A percentile compares a stretch with the other conserved stretches of the same genome.
These are phyloP conservation scores for Austropuccinia psidii DNA, from an alignment of 1,284 basidiomycete genomes.

Conservation along the genomic window DNA sequence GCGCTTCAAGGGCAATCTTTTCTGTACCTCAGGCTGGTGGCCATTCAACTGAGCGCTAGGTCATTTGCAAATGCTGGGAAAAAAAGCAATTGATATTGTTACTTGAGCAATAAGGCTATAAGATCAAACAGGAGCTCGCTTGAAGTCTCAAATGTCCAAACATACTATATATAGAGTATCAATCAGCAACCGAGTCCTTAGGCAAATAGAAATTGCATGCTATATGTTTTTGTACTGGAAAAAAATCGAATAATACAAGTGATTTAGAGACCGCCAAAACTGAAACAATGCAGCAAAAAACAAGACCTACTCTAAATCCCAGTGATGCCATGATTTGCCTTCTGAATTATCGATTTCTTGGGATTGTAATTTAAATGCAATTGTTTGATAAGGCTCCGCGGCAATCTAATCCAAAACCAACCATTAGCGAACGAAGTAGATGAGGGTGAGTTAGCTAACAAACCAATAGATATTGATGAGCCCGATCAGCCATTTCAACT, in stretches of 20 bases:
- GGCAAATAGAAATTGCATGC: constrained; percentile 33
- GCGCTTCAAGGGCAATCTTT: too few relatives aligned
- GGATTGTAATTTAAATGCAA: constrained; percentile 95
- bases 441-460: constrained; percentile 47
- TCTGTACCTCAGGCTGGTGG: too few relatives aligned
- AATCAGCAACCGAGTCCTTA: too few relatives aligned
- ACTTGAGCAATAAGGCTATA: too few relatives aligned
- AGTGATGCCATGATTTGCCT: constrained; percentile 35
- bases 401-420: constrained; percentile 77
- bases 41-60: too few relatives aligned
- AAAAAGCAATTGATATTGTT: too few relatives aligned
- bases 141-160: too few relatives aligned
- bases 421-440: neutral
- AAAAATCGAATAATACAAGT: neutral
- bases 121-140: too few relatives aligned
- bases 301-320: constrained; percentile 29
- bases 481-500: constrained; percentile 85
- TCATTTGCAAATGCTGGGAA: too few relatives aligned
- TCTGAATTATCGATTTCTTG: constrained; percentile 64
- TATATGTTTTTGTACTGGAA: constrained; percentile 31
- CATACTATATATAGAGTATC: too few relatives aligned
- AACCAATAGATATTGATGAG: constrained; percentile 93
- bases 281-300: neutral
- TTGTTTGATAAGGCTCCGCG: constrained; percentile 97
- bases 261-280: neutral